Evolutionary conservation across 495 filamentous ascomycete genomes (phyloP), one percentile per base, ranked within the genome.

Genomic region (Penicillium parvum): DNA sequence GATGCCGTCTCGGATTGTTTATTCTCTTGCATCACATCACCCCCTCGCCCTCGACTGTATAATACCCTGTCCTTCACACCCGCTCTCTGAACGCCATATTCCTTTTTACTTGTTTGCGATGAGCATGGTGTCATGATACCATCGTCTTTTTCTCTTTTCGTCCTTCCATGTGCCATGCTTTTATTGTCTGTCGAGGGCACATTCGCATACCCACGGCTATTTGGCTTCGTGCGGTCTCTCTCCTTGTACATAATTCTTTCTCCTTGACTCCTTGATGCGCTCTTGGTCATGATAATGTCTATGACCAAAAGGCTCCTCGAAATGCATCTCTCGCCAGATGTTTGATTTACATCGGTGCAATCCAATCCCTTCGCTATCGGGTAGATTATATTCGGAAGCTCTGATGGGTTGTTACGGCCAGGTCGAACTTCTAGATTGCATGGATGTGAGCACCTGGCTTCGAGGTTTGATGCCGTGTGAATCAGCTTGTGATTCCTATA

Each of bases 61-160:
- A 55, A 56, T 58, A 58, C 43, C 50, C 43, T 47, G 37, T 35
- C 28, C 44, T 35, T 55, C 41, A 32, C 30, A 44, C 43, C 47
- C 46, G 43, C 37, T 50, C 33, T 45, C 57, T 45, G 41, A 45
- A 15, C 44, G 37, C 40, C 46, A 45, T 50, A 49, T 46, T 18
- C 33, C 20, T 37, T 47, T 53, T 43, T 19, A 30, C 34, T 32
- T 40, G 37, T 35, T 29, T 26, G 18, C 63, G 61, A 61, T 55
- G 55, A 62, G 58, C 47, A 54, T 60, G 61, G 52, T 56, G 47
- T 53, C 44, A 57, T 54, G 57, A 61, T 65, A 60, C 49, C 47
- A 56, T 52, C 45, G 42, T 53, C 45, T 37, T 50, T 47, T 30
- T 36, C 44, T 40, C 27, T 47, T 32, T 41, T 43, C 15, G 42